These are phyloP conservation scores for Lactifluus subvellereus DNA, from an alignment of 768 basidiomycete genomes.

Conservation along the genomic window DNA sequence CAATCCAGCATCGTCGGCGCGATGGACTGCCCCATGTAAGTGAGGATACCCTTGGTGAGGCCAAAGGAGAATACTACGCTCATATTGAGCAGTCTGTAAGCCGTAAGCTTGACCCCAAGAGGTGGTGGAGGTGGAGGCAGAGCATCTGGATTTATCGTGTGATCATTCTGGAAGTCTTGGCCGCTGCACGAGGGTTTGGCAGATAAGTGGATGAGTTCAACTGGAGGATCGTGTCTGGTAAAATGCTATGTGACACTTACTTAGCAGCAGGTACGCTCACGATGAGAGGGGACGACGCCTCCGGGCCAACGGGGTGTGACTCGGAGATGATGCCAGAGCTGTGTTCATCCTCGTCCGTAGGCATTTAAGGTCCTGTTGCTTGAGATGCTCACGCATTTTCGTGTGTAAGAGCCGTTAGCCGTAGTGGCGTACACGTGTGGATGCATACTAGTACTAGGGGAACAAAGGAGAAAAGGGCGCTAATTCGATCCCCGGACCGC, in stretches of 20 bases:
- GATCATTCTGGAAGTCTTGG: not conserved
- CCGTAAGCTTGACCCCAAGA: constrained; percentile 10
- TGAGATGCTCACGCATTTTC: not conserved
- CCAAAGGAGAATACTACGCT: not conserved
- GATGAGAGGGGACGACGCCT: not conserved
- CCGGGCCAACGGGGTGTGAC: not conserved
- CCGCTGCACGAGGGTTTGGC: not conserved
- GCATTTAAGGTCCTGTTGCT: not conserved
- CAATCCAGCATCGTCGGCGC: constrained; percentile 10
- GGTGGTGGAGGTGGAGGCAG: not conserved
- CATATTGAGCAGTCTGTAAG: constrained; percentile 9
- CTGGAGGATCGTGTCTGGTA: not conserved
- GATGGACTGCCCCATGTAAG: constrained; percentile 3
- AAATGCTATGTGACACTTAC: not conserved
- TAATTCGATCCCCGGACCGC: no score
- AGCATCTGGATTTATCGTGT: not conserved
- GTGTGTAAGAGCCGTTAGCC: not conserved
- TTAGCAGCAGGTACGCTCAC: not conserved
- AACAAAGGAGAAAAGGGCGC: no score
- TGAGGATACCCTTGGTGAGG: not conserved
- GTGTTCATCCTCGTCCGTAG: not conserved
- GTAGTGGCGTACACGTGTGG: not conserved
- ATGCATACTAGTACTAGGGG: constrained; percentile 34
- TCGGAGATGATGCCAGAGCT: not conserved
- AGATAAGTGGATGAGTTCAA: not conserved